These are phyloP conservation scores for Barbatosphaeria neglecta DNA, from an alignment of 495 filamentous ascomycete species.

Conservation along the genomic window DNA sequence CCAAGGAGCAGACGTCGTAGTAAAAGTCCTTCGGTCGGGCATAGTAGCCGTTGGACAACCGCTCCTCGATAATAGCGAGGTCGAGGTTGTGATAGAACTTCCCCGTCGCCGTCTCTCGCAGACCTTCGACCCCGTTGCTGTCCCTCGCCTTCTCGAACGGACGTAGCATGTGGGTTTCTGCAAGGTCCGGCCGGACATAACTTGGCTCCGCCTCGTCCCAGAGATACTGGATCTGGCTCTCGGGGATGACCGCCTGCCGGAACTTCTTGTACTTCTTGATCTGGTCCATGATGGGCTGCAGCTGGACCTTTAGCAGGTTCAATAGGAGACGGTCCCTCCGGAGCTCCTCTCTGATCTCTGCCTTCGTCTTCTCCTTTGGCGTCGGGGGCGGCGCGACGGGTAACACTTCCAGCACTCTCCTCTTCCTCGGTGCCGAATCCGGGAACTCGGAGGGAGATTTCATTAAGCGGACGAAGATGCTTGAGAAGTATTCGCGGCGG, in stretches of 20 bases:
- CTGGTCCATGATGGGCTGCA: slow-evolving; percentile 92
- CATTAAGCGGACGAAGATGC: slow-evolving; percentile 59
- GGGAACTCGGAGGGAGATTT: slow-evolving; percentile 77
- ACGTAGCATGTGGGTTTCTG: slow-evolving; percentile 43
- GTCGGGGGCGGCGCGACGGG: slow-evolving; percentile 61
- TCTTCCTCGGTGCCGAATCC: slow-evolving; percentile 72
- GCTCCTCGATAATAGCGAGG: slow-evolving; percentile 84
- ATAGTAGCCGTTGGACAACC: slow-evolving; percentile 90
- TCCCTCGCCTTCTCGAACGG: slow-evolving; percentile 69
- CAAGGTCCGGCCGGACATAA: slow-evolving; percentile 64
- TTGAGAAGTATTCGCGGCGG: slow-evolving; percentile 65
- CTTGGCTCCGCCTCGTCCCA: slow-evolving; percentile 74
- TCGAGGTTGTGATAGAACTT: slow-evolving; percentile 94
- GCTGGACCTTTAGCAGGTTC: slow-evolving; percentile 72
- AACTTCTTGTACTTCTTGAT: slow-evolving; percentile 82
- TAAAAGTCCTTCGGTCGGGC: slow-evolving; percentile 78
- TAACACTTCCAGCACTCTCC: slow-evolving; percentile 65
- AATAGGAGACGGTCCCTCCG: slow-evolving; percentile 67
- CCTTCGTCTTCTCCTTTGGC: slow-evolving; percentile 51
- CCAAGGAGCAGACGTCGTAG: slow-evolving; percentile 68
- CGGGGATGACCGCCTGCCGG: slow-evolving; percentile 63
- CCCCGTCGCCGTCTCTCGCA: slow-evolving; percentile 55
- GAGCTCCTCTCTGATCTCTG: slow-evolving; percentile 68
- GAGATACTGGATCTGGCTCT: slow-evolving; percentile 61
- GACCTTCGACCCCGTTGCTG: slow-evolving; percentile 57